Evolutionary conservation across 306 rosid genomes (phyloP).

Genomic region (Biancaea sappan): DNA sequence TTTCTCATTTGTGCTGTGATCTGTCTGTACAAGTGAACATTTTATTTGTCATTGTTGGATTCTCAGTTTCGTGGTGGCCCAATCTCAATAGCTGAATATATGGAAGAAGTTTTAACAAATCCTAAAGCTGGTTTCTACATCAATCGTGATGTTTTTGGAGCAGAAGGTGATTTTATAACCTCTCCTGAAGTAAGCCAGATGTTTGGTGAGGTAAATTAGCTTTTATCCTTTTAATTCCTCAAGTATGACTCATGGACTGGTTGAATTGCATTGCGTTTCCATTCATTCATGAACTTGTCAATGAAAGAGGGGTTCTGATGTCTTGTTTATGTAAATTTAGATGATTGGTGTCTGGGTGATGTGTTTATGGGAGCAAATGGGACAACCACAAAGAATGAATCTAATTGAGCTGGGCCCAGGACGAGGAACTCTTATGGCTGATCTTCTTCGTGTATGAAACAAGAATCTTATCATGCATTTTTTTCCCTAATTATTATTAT

Average conservation of each 20-base stretch:
- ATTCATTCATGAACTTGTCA: constrained; percentile 11
- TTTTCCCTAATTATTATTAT: background rate
- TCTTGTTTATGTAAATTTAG: constrained; percentile 46
- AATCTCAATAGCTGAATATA: constrained; percentile 90
- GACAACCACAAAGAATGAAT: constrained; percentile 69
- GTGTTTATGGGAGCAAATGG: constrained; percentile 99
- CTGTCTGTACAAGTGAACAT: background rate
- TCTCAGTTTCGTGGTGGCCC: constrained; percentile 98
- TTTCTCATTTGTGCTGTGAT: background rate
- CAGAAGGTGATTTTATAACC: constrained; percentile 89
- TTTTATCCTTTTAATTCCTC: background rate
- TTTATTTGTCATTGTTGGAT: constrained; percentile 8
- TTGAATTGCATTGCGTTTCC: background rate
- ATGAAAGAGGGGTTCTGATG: constrained; percentile 22
- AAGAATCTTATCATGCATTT: background rate
- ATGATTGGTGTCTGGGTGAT: constrained; percentile 96
- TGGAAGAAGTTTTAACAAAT: constrained; percentile 95
- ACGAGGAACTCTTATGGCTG: constrained; percentile 94
- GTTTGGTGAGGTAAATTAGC: constrained; percentile 79
- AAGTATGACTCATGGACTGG: background rate
- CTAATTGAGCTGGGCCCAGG: constrained; percentile 92
- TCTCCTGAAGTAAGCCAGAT: constrained; percentile 99
- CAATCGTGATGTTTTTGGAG: constrained; percentile 92
- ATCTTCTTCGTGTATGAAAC: constrained; percentile 76
- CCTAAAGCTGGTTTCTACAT: constrained; percentile 94